A percentile compares a stretch with the other conserved stretches of the same genome.
Evolutionary conservation across 2,329 filamentous ascomycete species (phyloP).

Genomic region (Cytospora chrysosperma): DNA sequence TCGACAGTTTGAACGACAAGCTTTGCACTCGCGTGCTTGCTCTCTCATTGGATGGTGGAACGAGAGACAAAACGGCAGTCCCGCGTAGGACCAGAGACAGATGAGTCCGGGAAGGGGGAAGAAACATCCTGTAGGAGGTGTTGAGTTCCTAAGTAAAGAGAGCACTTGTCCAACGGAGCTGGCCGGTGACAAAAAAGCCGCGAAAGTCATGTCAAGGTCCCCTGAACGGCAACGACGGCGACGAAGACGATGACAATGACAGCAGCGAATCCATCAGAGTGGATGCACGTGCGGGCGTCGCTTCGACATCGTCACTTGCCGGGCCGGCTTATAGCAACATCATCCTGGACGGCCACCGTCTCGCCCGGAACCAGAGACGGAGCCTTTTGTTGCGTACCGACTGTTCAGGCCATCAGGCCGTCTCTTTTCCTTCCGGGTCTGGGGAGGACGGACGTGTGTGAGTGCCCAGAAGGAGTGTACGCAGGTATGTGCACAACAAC

Average conservation of each 20-base stretch:
- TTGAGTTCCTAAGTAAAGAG: background rate
- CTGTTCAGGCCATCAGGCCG: background rate
- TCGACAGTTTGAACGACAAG: background rate
- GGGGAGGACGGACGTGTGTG: too few species aligned
- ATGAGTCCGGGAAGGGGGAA: background rate
- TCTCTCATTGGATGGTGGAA: slow-evolving; percentile 2
- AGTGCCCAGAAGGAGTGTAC: too few species aligned
- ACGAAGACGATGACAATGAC: background rate
- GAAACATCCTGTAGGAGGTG: background rate
- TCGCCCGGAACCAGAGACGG: slow-evolving; percentile 4
- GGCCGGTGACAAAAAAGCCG: background rate
- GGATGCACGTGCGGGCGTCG: background rate
- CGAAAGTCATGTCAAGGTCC: background rate
- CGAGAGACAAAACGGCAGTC: background rate
- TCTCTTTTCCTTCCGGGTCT: background rate
- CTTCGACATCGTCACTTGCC: background rate
- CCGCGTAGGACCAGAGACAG: background rate
- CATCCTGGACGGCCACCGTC: background rate
- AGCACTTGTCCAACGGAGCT: background rate
- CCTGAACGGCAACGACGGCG: too few species aligned
- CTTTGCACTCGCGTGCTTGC: background rate
- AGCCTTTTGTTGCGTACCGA: background rate
- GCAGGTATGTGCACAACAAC: background rate
- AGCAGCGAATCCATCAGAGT: background rate
- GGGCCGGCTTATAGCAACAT: background rate